Conservation (phyloP, 257 asterid species). For the Nicotiana tabacum region DNA sequence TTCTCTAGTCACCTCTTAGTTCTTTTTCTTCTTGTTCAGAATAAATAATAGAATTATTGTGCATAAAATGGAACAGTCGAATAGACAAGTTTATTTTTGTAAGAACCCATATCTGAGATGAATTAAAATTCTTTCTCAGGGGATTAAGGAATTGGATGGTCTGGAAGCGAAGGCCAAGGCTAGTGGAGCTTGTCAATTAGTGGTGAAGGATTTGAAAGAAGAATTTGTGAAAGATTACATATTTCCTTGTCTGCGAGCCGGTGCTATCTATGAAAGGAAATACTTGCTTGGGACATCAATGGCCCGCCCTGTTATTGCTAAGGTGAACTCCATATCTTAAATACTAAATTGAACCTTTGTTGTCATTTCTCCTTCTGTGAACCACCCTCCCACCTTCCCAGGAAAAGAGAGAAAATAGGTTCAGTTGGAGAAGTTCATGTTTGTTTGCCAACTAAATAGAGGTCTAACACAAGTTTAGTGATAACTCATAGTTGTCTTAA, state of each 20-base stretch:
- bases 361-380: background rate
- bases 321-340: conserved; percentile 42
- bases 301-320: conserved; percentile 98
- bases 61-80: background rate
- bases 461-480: background rate
- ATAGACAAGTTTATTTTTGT: background rate
- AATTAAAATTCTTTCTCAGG: conserved; percentile 36
- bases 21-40: background rate
- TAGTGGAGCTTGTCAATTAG: conserved; percentile 93
- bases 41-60: background rate
- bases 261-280: conserved; percentile 91
- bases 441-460: background rate
- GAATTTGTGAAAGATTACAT: conserved; percentile 89
- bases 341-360: background rate
- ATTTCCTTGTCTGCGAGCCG: conserved; percentile 93
- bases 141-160: conserved; percentile 87
- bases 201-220: conserved; percentile 91
- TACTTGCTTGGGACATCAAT: conserved; percentile 94
- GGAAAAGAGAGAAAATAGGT: background rate
- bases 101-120: background rate
- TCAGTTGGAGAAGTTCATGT: conserved; percentile 1
- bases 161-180: conserved; percentile 91
- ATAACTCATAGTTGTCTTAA: background rate
- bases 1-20: background rate
- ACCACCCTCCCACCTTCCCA: background rate